These are phyloP conservation scores for Benincasa hispida DNA, from an alignment of 306 rosid species.

Conservation along the genomic window DNA sequence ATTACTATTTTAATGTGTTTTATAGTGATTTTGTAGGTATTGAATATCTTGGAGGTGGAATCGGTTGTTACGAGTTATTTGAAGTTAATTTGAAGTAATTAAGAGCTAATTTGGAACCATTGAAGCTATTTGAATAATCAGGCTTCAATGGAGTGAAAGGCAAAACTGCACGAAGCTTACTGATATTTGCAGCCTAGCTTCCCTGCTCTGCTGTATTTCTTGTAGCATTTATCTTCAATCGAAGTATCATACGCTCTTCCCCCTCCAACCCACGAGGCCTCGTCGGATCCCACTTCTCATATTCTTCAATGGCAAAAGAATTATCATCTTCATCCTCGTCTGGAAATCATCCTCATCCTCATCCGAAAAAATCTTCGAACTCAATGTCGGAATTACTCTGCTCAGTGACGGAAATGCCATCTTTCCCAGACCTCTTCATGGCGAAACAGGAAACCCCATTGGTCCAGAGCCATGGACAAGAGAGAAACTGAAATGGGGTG, in stretches of 20 bases:
- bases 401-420: conserved; percentile 2
- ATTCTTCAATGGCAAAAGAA: conserved; percentile 30
- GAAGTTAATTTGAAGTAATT: no score
- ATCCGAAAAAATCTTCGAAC: not conserved
- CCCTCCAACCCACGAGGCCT: conserved; percentile 66
- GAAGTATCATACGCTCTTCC: conserved; percentile 68
- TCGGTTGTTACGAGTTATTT: no score
- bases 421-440: conserved; percentile 13
- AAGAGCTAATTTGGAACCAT: no score
- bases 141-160: no score
- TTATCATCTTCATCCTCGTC: conserved; percentile 24
- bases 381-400: conserved; percentile 23
- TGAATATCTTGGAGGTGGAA: no score
- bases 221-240: conserved; percentile 75
- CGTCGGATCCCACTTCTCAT: conserved; percentile 49
- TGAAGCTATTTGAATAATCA: no score
- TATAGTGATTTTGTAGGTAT: no score
- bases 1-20: no score
- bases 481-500: conserved; percentile 5
- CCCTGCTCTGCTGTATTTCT: conserved; percentile 42
- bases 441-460: conserved; percentile 4
- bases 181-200: conserved; percentile 37
- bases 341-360: conserved; percentile 12
- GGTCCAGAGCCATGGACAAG: conserved; percentile 2
- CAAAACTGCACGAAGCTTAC: no score